phyloP scores from a whole-genome alignment of 192 early-diverging fungal genomes.

The Dispira simplex region DNA sequence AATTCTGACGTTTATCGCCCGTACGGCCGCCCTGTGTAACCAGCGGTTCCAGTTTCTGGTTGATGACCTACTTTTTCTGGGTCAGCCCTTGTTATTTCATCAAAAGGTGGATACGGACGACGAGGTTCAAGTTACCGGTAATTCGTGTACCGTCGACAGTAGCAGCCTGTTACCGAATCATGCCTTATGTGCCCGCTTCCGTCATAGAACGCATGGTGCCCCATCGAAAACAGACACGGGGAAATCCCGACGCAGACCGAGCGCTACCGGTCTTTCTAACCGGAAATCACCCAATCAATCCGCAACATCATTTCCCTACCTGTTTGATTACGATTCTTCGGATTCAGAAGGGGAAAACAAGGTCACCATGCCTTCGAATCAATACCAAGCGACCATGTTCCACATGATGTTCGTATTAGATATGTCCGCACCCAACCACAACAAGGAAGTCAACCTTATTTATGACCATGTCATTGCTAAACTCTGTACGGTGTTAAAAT shows the following conservation, averaged over 20 bases:
- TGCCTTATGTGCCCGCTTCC: neutral
- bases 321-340: neutral
- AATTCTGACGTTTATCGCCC: slow-evolving; percentile 8
- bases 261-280: neutral
- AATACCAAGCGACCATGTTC: neutral
- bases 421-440: neutral
- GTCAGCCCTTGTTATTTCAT: neutral
- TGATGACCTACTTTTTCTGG: neutral
- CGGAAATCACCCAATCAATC: neutral
- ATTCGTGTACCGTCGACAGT: neutral
- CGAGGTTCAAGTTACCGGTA: neutral
- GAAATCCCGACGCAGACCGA: neutral
- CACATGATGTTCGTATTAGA: slow-evolving; percentile 4
- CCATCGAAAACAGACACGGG: neutral
- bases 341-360: neutral
- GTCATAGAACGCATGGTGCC: neutral
- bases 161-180: neutral
- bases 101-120: neutral
- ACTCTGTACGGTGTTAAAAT: slow-evolving; percentile 2
- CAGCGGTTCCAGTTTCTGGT: neutral
- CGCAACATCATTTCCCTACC: neutral
- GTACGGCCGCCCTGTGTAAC: neutral
- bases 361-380: neutral
- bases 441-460: neutral
- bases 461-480: slow-evolving; percentile 2